Percentiles rank a stretch among this genome's conserved stretches.
These are phyloP conservation scores for Venturia carpophila DNA, from an alignment of 2,329 filamentous ascomycete species.

Conservation along the genomic window DNA sequence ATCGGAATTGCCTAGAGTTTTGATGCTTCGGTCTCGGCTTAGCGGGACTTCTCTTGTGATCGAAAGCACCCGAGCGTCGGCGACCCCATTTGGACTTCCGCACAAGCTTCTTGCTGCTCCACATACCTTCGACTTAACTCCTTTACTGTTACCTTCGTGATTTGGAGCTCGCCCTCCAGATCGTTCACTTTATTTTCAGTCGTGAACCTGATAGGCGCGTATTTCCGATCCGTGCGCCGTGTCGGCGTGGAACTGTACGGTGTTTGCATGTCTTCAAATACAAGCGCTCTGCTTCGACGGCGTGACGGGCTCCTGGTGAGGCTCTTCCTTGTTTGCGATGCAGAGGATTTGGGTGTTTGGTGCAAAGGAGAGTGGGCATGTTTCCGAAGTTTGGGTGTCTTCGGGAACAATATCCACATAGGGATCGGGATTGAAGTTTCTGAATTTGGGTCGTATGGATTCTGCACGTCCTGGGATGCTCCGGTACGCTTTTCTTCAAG, in stretches of 20 bases:
- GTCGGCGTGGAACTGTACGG: background rate
- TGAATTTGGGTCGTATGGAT: background rate
- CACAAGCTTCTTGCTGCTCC: background rate
- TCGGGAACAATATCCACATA: background rate
- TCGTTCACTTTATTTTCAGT: background rate
- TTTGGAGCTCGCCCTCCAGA: background rate
- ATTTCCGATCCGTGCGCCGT: background rate
- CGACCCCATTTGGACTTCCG: background rate
- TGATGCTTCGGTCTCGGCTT: background rate
- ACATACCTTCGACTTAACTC: background rate
- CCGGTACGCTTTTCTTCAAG: background rate
- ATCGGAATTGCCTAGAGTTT: background rate
- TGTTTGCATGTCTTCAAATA: background rate
- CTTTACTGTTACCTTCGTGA: background rate
- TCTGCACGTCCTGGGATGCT: background rate
- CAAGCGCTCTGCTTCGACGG: background rate
- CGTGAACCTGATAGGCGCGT: background rate
- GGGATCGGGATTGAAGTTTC: background rate
- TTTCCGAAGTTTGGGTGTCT: background rate
- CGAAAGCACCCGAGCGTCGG: background rate
- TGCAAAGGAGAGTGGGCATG: constrained; percentile 3
- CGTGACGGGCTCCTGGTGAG: constrained; percentile 5
- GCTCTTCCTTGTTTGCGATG: background rate
- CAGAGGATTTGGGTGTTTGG: background rate
- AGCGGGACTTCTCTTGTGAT: background rate